Percentiles rank a stretch among this genome's conserved stretches.
Conservation (phyloP, 306 rosid genomes). For the Fragaria iinumae region DNA sequence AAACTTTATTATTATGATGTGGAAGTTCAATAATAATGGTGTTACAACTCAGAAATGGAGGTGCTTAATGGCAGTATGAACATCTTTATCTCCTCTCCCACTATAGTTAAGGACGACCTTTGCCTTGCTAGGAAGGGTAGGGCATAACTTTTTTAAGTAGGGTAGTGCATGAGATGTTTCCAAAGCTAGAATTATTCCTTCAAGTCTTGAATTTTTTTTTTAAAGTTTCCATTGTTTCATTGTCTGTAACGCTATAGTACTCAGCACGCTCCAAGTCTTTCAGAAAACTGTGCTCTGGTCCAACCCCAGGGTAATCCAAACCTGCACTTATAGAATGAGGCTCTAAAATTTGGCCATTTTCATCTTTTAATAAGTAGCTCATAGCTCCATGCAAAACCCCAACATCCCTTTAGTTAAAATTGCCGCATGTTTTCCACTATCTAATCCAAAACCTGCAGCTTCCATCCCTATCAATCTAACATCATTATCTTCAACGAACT, state of each 20-base stretch:
- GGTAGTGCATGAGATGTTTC: constrained; percentile 78
- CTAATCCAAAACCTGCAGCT: neutral
- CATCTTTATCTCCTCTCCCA: no score
- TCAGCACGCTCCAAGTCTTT: constrained; percentile 85
- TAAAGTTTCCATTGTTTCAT: constrained; percentile 79
- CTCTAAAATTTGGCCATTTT: constrained; percentile 88
- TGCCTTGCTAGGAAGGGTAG: no score
- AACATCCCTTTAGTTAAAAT: constrained; percentile 80
- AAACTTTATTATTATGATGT: no score
- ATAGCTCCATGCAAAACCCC: constrained; percentile 97
- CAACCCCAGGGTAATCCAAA: constrained; percentile 97
- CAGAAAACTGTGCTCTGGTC: constrained; percentile 85
- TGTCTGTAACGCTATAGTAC: constrained; percentile 55
- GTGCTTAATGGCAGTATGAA: no score
- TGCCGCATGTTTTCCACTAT: constrained; percentile 95
- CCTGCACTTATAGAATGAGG: constrained; percentile 99
- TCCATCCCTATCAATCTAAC: no score
- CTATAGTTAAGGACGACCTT: no score
- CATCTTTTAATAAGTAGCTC: constrained; percentile 94
- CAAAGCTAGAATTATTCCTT: constrained; percentile 92
- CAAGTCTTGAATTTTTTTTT: constrained; percentile 54
- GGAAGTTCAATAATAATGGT: no score
- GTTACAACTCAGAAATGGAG: no score
- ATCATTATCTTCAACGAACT: constrained; percentile 41
- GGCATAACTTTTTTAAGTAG: no score